Evolutionary conservation across 208 protist species (phyloP), one percentile per base, ranked within the genome.

Genomic region (Acanthamoeba sp.): DNA sequence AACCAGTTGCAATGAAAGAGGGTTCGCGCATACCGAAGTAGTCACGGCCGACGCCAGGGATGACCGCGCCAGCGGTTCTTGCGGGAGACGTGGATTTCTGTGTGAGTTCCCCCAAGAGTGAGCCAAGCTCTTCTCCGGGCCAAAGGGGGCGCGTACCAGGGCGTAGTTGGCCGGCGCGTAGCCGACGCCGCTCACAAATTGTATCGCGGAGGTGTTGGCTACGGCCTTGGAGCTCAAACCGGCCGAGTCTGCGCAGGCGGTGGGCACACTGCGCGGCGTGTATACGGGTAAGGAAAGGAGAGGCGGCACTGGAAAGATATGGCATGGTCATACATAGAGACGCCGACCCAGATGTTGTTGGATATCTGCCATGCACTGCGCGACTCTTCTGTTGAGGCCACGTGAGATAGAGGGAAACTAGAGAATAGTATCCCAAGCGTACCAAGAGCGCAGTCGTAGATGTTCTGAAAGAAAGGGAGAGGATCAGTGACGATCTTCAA

Each of bases 291-390:
- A 36, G 18, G 22, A 36, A 29, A 29, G 66, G 36, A 76, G 66
- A 76, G 38, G 29, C 0, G 22, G 6, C 9, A 6, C 16, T n/a
- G 55, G 4, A 62, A 24, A 1, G 24, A n/a, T 14, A 64, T 29
- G 57, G n/a, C n/a, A 2, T 7, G 1, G 32, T 10, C 62, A 34
- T 32, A 71, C 62, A 7, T 34, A 12, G 62, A 22, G 12, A 48
- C 40, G 0, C 71, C 71, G 24, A 80, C 71, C 71, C 71, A 80
- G 9, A 80, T 36, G 16, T 80, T 80, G 36, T 80, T 40, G 71
- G 71, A 80, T 3, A 80, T 48, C 2, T 20, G 5, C 71, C 71
- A 80, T 7, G 36, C 29, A 48, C 71, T 80, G 36, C 20, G 29
- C 71, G 45, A 36, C 27, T 27, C 10, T 7, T 50, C 36, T 48